Evolutionary conservation across 106 monocot genomes (phyloP).

Genomic region (Narthecium ossifragum): DNA sequence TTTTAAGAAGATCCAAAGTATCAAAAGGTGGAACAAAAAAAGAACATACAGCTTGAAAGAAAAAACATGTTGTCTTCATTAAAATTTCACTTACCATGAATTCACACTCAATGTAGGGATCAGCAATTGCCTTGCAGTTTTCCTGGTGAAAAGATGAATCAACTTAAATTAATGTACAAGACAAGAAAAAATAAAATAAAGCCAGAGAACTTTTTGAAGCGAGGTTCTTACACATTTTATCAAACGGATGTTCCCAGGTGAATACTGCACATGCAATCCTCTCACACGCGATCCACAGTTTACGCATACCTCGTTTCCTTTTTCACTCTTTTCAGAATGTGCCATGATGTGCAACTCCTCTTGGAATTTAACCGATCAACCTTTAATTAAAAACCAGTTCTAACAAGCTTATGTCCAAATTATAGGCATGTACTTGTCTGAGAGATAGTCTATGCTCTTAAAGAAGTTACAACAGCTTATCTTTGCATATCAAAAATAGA

Average conservation of each 20-base stretch:
- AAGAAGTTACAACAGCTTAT: too few relatives aligned
- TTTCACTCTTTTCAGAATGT: not conserved
- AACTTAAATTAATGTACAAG: not conserved
- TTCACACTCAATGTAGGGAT: slow-evolving; percentile 97
- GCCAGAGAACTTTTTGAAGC: not conserved
- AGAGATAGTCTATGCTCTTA: too few relatives aligned
- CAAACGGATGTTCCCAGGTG: slow-evolving; percentile 10
- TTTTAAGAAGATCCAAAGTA: not conserved
- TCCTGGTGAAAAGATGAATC: slow-evolving; percentile 31
- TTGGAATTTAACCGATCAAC: too few relatives aligned
- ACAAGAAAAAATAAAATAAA: not conserved
- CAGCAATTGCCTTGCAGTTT: slow-evolving; percentile 70
- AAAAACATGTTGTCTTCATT: not conserved
- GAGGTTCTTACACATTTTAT: slow-evolving; percentile 8
- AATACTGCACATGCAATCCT: slow-evolving; percentile 4
- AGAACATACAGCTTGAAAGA: not conserved
- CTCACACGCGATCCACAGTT: slow-evolving; percentile 1
- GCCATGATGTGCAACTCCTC: too few relatives aligned
- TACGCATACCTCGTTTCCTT: not conserved
- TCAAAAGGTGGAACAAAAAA: not conserved
- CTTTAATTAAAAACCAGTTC: too few relatives aligned
- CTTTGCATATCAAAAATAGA: too few relatives aligned
- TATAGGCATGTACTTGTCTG: too few relatives aligned
- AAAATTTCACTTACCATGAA: slow-evolving; percentile 54
- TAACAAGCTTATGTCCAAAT: too few relatives aligned